Evolutionary conservation across 805 yeast species (phyloP), one percentile per base, ranked within the genome.

Genomic region (Starmerella gropengiesseri): DNA sequence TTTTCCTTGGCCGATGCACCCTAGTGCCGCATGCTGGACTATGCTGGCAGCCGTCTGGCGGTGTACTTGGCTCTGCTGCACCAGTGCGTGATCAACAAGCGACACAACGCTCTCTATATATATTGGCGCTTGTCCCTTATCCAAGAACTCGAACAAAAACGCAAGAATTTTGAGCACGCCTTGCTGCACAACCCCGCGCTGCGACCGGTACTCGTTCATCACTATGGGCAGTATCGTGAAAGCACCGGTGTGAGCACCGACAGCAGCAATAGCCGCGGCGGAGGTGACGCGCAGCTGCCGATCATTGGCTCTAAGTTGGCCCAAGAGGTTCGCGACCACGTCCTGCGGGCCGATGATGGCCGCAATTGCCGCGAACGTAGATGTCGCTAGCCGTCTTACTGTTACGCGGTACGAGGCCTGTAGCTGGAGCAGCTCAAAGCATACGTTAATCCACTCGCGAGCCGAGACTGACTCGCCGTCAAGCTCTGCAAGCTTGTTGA

Each of bases 251-350:
- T 81, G 77, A 45, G 87, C 91, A 0, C 97, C 97, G 7, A 91
- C 94, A 52, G 91, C 86, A 28, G 94, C 98, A 51, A 91, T 83
- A 0, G 99, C 99, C 31, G 91, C 96, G 5, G 98, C 95, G 0
- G 97, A 85, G 60, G 95, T 89, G 7, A 91, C 95, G 57, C 99
- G 78, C 31, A 84, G 69, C 63, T 91, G 99, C 57, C 99, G 81
- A 58, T 91, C 97, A 58, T 89, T 97, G 7, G 87, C 94, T 46
- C 83, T 72, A 51, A 91, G 66, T 53, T 89, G 89, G 53, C 82
- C 84, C 44, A 91, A 63, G 28, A 91, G 65, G 44, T 94, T 80
- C 1, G 79, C 87, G 17, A 91, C 61, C 4, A 91, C 94, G 59
- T 91, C 97, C 48, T 84, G 91, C 0, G 99, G 99, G 0, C 99